Base-by-base conservation (phyloP, 2,329 filamentous ascomycete genomes). In the Colletotrichum cordylinicola region DNA sequence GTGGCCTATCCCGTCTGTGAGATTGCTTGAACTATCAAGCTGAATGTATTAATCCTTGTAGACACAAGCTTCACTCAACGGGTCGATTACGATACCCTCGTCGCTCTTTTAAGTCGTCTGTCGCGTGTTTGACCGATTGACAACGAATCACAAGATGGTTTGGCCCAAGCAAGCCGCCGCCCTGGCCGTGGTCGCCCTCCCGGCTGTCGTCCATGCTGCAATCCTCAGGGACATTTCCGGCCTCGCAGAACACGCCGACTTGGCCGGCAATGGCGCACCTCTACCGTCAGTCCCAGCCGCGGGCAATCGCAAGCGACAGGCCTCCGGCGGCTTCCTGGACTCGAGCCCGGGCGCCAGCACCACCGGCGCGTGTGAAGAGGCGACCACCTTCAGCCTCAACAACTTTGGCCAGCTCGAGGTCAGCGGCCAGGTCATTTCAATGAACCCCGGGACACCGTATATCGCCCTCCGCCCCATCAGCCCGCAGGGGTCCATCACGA, bases 381-480 rank as follows among this genome's bases (percentile, higher is more conserved):
- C 72, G 12, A 18, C 55, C 4, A 27, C 29, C 4, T 72, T 67
- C 37, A 61, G 18, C 29, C 29, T 75, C 16, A 75, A 67, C 68
- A 67, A 12, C 18, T 18, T 48, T 13, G 72, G 72, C 24, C 68
- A 74, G 65, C 72, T 77, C 15, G 64, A 52, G n/a, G 56, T 68
- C 27, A 66, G 37, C 7, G 31, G 48, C 15, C 16, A 31, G 15
- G 21, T 70, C n/a, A 67, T 72, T 21, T 67, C 62, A 21, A 48
- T 62, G 39, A 72, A 69, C 29, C 72, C 64, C 15, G 68, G 73
- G 48, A 76, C 65, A 13, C 31, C 72, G 2, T 77, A 72, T 12
- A 75, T 76, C 8, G 61, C 67, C 6, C 68, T 76, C 15, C 66
- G 72, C n/a, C 39, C 68, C 48, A 66, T 29, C 31, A 58, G 18